A percentile compares a stretch with the other conserved stretches of the same genome.
These are phyloP conservation scores for Fusarium vanettenii DNA, from an alignment of 2,329 filamentous ascomycete genomes.

Conservation along the genomic window DNA sequence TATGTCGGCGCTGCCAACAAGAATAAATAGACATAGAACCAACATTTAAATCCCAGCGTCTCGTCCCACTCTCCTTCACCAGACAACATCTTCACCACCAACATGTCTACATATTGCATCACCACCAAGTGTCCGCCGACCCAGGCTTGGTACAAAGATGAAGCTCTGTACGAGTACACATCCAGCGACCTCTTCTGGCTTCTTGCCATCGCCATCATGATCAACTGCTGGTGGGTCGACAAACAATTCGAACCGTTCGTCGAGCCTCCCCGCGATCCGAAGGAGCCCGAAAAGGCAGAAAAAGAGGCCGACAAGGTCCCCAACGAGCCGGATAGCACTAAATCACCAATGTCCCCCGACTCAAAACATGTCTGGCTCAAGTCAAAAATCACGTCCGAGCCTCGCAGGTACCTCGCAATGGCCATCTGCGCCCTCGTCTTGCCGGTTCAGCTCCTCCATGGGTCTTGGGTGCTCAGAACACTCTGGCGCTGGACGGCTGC, in stretches of 20 bases:
- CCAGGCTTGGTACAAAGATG: slow-evolving; percentile 22
- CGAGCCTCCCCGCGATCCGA: not conserved
- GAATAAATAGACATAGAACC: not conserved
- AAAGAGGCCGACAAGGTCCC: not conserved
- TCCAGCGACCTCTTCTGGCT: slow-evolving; percentile 29
- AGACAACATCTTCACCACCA: not conserved
- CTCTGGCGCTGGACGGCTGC: slow-evolving; percentile 15
- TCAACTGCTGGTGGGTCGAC: slow-evolving; percentile 19
- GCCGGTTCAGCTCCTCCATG: slow-evolving; percentile 14
- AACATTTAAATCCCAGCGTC: not conserved
- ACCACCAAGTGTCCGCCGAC: not conserved
- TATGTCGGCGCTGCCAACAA: not conserved
- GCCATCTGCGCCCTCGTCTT: not conserved
- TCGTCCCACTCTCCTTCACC: not conserved
- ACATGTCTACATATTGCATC: not conserved
- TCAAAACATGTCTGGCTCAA: not conserved
- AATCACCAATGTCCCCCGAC: not conserved
- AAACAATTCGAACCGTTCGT: slow-evolving; percentile 7
- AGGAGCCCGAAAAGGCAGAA: not conserved
- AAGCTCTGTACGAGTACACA: slow-evolving; percentile 21
- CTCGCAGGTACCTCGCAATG: not conserved
- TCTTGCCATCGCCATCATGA: slow-evolving; percentile 9
- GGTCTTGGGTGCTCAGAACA: slow-evolving; percentile 21
- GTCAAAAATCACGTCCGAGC: slow-evolving; percentile 12
- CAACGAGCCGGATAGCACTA: not conserved